These are phyloP conservation scores for Schwanniomyces pseudopolymorphus DNA, from an alignment of 805 yeast species.

Conservation along the genomic window DNA sequence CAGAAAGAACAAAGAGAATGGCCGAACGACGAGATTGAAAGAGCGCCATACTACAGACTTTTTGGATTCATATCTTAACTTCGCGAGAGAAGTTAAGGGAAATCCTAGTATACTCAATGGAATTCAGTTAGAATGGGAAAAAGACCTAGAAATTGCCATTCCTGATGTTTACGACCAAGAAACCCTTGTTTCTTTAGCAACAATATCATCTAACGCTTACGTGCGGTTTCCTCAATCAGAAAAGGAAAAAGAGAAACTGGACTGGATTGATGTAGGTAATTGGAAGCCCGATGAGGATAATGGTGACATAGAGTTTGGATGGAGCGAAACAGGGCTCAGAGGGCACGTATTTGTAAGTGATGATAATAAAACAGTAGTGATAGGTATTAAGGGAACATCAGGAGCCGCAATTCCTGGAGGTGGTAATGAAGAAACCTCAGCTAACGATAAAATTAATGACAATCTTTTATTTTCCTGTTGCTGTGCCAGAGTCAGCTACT, in stretches of 20 bases:
- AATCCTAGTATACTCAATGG: constrained; percentile 32
- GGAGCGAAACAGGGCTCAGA: constrained; percentile 82
- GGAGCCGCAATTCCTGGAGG: constrained; percentile 64
- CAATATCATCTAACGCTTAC: constrained; percentile 89
- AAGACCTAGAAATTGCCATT: constrained; percentile 46
- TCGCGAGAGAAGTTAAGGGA: constrained; percentile 46
- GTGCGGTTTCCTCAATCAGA: constrained; percentile 66
- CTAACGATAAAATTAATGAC: constrained; percentile 81
- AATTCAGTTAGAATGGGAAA: constrained; percentile 64
- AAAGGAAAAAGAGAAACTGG: constrained; percentile 52
- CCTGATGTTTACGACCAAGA: constrained; percentile 78
- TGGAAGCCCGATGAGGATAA: constrained; percentile 55
- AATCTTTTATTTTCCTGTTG: constrained; percentile 91
- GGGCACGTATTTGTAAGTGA: constrained; percentile 82
- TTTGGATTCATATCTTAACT: constrained; percentile 64
- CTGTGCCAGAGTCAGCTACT: constrained; percentile 86
- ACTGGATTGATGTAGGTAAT: constrained; percentile 78
- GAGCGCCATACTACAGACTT: constrained; percentile 54
- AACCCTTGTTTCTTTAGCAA: constrained; percentile 73
- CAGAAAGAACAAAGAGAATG: constrained; percentile 14
- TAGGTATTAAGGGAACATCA: constrained; percentile 88
- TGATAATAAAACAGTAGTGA: constrained; percentile 61
- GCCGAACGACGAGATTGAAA: constrained; percentile 24
- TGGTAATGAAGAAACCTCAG: constrained; percentile 65
- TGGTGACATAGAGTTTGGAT: constrained; percentile 69